A percentile compares a stretch with the other conserved stretches of the same genome.
Conservation (phyloP, 2,329 filamentous ascomycete genomes). For the Cadophora luteo-olivacea region DNA sequence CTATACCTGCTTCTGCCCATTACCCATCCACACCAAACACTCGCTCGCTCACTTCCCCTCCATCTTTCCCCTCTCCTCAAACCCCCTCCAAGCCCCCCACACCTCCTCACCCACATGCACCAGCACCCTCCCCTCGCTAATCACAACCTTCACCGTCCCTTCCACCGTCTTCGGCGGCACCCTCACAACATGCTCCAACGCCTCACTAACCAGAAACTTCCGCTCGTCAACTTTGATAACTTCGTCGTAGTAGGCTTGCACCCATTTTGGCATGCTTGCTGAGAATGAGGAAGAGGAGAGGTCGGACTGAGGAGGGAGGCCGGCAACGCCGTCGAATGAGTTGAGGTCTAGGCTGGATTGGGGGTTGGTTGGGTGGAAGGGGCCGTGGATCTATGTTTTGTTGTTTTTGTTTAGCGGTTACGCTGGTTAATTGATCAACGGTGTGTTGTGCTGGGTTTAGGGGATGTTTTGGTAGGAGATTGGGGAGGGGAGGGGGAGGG, state of each 20-base stretch:
- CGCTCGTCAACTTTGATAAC: constrained; percentile 35
- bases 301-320: constrained; percentile 4
- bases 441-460: not conserved
- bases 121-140: constrained; percentile 32
- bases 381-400: constrained; percentile 22
- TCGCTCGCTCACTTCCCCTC: no score
- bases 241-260: constrained; percentile 36
- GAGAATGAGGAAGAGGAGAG: no score
- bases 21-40: no score
- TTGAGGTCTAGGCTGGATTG: not conserved
- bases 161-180: constrained; percentile 27
- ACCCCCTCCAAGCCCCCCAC: constrained; percentile 38
- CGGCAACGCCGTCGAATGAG: constrained; percentile 30
- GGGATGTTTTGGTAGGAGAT: not conserved
- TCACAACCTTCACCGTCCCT: constrained; percentile 35
- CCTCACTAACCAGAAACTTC: constrained; percentile 35
- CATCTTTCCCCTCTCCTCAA: constrained; percentile 27
- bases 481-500: not conserved
- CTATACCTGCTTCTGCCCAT: no score
- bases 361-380: constrained; percentile 23
- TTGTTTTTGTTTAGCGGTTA: not conserved
- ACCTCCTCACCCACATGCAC: constrained; percentile 34
- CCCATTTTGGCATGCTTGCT: constrained; percentile 29
- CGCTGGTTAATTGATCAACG: not conserved
- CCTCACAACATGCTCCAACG: constrained; percentile 32